Conservation (phyloP, 176 grass and related monocot species). For the Carex scoparia region DNA sequence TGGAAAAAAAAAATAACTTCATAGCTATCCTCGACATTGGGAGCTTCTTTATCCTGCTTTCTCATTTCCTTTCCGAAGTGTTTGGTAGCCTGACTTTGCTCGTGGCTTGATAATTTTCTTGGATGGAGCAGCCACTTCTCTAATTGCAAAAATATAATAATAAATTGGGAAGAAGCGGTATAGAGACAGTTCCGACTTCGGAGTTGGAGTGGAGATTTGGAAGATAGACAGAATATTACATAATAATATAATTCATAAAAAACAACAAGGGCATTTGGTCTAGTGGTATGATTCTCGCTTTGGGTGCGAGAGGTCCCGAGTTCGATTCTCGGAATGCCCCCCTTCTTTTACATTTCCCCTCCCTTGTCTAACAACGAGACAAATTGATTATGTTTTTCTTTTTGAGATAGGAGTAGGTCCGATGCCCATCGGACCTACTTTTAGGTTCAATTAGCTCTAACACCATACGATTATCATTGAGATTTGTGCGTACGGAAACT, state of each 20-base stretch:
- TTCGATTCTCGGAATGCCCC: constrained; percentile 99
- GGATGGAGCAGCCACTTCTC: not conserved
- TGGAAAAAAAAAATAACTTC: not conserved
- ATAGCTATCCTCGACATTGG: constrained; percentile 2
- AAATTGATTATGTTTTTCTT: not conserved
- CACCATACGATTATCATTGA: no score
- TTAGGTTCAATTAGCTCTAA: no score
- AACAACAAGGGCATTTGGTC: constrained; percentile 83
- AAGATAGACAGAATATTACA: no score
- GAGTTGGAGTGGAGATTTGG: not conserved
- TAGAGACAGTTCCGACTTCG: not conserved
- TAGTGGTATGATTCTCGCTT: constrained; percentile 99
- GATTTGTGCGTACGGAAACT: no score
- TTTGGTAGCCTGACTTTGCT: not conserved
- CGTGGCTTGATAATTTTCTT: not conserved
- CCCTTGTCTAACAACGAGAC: not conserved
- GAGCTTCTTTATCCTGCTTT: not conserved
- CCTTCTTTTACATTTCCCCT: no score
- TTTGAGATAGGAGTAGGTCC: no score
- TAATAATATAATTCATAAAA: no score
- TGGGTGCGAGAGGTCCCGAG: constrained; percentile 96
- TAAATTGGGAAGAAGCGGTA: not conserved
- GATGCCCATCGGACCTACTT: no score
- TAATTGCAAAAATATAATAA: no score
- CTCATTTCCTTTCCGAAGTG: not conserved